These are phyloP conservation scores for Penicillium capsulatum DNA, from an alignment of 2,329 filamentous ascomycete genomes.

Conservation along the genomic window DNA sequence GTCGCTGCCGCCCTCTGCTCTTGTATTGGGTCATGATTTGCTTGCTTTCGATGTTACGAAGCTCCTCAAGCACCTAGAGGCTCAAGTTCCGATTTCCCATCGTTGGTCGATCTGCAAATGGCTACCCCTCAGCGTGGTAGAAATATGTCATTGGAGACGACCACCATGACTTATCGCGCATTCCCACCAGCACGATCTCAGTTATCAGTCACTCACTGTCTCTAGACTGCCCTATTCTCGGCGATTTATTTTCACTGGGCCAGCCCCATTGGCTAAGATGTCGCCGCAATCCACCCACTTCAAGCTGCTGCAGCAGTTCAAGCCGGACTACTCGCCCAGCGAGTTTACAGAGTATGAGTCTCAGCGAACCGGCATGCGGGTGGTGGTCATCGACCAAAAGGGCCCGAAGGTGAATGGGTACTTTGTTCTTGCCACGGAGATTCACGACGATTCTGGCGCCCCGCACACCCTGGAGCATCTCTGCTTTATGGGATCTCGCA, in stretches of 20 bases:
- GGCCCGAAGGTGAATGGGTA: slow-evolving; percentile 95
- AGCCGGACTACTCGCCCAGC: slow-evolving; percentile 83
- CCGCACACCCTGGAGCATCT: slow-evolving; percentile 82
- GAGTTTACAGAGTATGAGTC: slow-evolving; percentile 95
- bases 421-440: slow-evolving; percentile 93
- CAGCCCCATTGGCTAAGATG: slow-evolving; percentile 47
- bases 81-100: neutral
- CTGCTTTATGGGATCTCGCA: slow-evolving; percentile 86
- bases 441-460: slow-evolving; percentile 92
- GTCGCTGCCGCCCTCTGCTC: too few relatives aligned
- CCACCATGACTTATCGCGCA: slow-evolving; percentile 19
- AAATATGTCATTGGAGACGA: slow-evolving; percentile 3
- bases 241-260: slow-evolving; percentile 19
- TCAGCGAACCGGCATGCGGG: slow-evolving; percentile 86
- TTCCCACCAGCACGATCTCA: too few relatives aligned
- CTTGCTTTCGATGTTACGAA: too few relatives aligned
- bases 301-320: slow-evolving; percentile 78
- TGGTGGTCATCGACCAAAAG: slow-evolving; percentile 84
- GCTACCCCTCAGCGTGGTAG: too few relatives aligned
- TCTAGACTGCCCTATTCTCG: slow-evolving; percentile 20
- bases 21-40: too few relatives aligned
- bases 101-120: slow-evolving; percentile 1
- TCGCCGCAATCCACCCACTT: slow-evolving; percentile 59
- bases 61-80: too few relatives aligned
- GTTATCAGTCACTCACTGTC: neutral